A percentile compares a stretch with the other conserved stretches of the same genome.
Evolutionary conservation across 1,284 basidiomycete genomes (phyloP).

Genomic region (Tylopilus sp.): DNA sequence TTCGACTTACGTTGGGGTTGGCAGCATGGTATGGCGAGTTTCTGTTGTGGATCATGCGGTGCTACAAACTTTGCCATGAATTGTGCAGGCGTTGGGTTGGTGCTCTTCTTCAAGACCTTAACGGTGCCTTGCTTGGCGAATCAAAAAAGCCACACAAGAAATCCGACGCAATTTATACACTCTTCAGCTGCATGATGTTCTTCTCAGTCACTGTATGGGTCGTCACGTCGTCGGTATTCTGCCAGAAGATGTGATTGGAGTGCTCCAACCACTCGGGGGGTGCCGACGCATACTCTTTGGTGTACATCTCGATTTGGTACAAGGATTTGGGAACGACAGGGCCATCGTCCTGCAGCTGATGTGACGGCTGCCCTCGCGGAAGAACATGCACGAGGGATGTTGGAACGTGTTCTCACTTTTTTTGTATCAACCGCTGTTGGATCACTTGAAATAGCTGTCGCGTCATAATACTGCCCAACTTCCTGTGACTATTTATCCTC

Average conservation of each 20-base stretch:
- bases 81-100: background rate
- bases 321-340: constrained; percentile 13
- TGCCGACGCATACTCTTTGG: constrained; percentile 9
- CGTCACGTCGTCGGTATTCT: background rate
- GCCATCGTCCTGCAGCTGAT: constrained; percentile 23
- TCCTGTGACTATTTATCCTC: constrained; percentile 24
- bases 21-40: background rate
- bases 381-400: background rate
- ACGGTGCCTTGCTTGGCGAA: background rate
- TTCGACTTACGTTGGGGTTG: background rate
- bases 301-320: constrained; percentile 19
- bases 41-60: background rate
- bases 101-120: background rate
- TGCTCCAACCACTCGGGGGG: constrained; percentile 15
- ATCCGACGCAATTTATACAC: background rate
- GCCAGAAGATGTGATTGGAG: background rate
- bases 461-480: constrained; percentile 12
- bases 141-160: background rate
- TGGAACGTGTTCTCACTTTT: background rate
- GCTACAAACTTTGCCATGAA: background rate
- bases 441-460: background rate
- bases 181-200: background rate
- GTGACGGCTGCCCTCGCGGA: constrained; percentile 31
- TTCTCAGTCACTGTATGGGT: background rate
- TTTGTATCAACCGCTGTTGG: constrained; percentile 22